Conservation (phyloP, 345 rosid genomes). For the Brassica cretica region DNA sequence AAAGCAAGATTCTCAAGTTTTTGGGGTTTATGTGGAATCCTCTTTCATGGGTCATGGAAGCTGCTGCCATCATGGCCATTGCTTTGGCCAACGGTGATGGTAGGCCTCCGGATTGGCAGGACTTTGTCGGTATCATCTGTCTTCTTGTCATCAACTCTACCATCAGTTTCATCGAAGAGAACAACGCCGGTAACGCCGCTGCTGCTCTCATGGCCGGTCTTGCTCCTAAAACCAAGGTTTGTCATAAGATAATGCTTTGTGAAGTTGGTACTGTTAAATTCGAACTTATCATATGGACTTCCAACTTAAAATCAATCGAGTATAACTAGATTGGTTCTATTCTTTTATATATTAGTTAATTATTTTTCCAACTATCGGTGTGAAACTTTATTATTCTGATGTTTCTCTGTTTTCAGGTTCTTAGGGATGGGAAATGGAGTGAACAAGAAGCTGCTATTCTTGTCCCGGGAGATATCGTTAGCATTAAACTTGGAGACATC, state of each 20-base stretch:
- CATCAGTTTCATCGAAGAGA: constrained; percentile 87
- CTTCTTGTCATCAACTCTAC: constrained; percentile 81
- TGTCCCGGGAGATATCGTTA: constrained; percentile 86
- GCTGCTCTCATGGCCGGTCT: constrained; percentile 97
- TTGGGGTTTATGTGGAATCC: constrained; percentile 96
- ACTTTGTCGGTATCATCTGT: constrained; percentile 81
- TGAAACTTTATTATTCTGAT: not conserved
- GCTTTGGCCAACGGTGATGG: constrained; percentile 74
- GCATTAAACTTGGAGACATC: constrained; percentile 87
- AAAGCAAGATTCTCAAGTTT: constrained; percentile 77
- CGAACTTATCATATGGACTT: too few species aligned
- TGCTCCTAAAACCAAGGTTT: constrained; percentile 87
- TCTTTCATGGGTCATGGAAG: constrained; percentile 90
- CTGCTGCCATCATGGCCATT: constrained; percentile 90
- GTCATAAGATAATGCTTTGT: not conserved
- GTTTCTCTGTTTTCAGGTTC: constrained; percentile 14
- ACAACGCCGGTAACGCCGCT: constrained; percentile 91
- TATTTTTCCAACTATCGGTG: too few species aligned
- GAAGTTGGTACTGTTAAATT: not conserved
- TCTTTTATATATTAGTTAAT: too few species aligned
- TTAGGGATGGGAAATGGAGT: constrained; percentile 76
- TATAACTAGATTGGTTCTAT: too few species aligned
- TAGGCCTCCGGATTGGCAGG: constrained; percentile 91
- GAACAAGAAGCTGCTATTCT: constrained; percentile 78
- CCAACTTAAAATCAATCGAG: too few species aligned